Percentiles rank a stretch among this genome's conserved stretches.
phyloP scores from a whole-genome alignment of 2,329 filamentous ascomycete genomes.

The Aspergillus piperis region DNA sequence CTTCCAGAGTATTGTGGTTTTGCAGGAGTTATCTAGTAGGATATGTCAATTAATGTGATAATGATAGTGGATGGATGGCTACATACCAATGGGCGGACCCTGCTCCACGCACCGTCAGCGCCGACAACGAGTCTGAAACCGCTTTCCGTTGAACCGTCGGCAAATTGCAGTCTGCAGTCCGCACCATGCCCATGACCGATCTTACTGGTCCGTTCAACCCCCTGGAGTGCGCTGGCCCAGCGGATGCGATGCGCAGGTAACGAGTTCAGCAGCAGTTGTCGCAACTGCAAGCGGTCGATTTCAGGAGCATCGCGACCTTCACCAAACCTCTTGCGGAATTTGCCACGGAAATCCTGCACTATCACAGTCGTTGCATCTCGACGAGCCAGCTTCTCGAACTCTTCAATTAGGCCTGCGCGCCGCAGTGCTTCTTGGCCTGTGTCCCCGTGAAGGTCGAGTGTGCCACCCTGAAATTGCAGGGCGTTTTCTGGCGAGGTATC shows the following conservation, averaged over 20 bases:
- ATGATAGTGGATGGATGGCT: background rate
- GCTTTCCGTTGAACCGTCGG: slow-evolving; percentile 31
- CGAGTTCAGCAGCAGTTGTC: slow-evolving; percentile 38
- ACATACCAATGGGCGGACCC: slow-evolving; percentile 33
- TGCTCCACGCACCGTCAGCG: slow-evolving; percentile 52
- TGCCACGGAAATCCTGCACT: slow-evolving; percentile 6
- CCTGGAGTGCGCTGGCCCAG: slow-evolving; percentile 29
- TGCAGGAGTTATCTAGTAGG: slow-evolving; percentile 31
- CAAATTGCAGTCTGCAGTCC: slow-evolving; percentile 25
- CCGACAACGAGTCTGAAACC: slow-evolving; percentile 52
- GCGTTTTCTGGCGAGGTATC: slow-evolving; percentile 9
- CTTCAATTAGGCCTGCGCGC: slow-evolving; percentile 23
- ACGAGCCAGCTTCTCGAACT: slow-evolving; percentile 23
- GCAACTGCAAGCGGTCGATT: slow-evolving; percentile 43
- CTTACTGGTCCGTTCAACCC: background rate
- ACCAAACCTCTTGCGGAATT: slow-evolving; percentile 6
- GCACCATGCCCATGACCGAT: background rate
- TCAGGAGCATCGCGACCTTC: slow-evolving; percentile 40
- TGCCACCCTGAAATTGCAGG: slow-evolving; percentile 20
- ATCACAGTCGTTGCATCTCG: slow-evolving; percentile 16
- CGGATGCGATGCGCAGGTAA: slow-evolving; percentile 35
- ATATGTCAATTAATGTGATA: background rate
- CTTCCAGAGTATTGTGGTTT: slow-evolving; percentile 39
- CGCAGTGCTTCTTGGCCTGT: slow-evolving; percentile 25
- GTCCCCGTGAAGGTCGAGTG: slow-evolving; percentile 22